Evolutionary conservation across 2,329 filamentous ascomycete genomes (phyloP).

Genomic region (Epichloe amarillans): DNA sequence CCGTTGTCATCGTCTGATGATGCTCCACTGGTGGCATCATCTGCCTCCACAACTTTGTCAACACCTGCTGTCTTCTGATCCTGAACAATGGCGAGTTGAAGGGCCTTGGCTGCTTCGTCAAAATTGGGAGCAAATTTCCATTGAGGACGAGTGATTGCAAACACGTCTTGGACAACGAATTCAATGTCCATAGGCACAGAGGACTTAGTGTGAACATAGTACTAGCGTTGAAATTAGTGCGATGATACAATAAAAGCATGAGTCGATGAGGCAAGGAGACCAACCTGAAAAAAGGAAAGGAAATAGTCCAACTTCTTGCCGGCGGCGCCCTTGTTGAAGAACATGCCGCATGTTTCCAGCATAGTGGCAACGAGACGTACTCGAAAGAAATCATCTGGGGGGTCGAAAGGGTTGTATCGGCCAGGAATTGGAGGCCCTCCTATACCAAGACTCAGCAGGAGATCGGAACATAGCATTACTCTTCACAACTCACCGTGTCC

Average conservation of each 20-base stretch:
- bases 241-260: background rate
- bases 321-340: slow-evolving; percentile 88
- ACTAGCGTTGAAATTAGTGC: slow-evolving; percentile 31
- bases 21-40: slow-evolving; percentile 56
- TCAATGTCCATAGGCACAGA: slow-evolving; percentile 92
- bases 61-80: slow-evolving; percentile 72
- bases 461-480: background rate
- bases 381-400: slow-evolving; percentile 94
- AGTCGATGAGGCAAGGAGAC: background rate
- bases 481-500: slow-evolving; percentile 50
- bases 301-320: slow-evolving; percentile 99
- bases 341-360: slow-evolving; percentile 89
- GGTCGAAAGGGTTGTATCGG: slow-evolving; percentile 62
- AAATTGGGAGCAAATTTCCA: slow-evolving; percentile 78
- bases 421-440: slow-evolving; percentile 72
- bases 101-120: slow-evolving; percentile 70
- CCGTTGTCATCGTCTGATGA: slow-evolving; percentile 67
- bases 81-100: slow-evolving; percentile 76
- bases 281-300: slow-evolving; percentile 79
- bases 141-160: slow-evolving; percentile 69
- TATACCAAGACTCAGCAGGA: slow-evolving; percentile 13
- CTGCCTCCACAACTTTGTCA: slow-evolving; percentile 55
- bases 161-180: slow-evolving; percentile 90
- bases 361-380: slow-evolving; percentile 82
- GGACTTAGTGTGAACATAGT: slow-evolving; percentile 87